phyloP scores from a whole-genome alignment of 768 basidiomycete species.

The Russula vinacea region DNA sequence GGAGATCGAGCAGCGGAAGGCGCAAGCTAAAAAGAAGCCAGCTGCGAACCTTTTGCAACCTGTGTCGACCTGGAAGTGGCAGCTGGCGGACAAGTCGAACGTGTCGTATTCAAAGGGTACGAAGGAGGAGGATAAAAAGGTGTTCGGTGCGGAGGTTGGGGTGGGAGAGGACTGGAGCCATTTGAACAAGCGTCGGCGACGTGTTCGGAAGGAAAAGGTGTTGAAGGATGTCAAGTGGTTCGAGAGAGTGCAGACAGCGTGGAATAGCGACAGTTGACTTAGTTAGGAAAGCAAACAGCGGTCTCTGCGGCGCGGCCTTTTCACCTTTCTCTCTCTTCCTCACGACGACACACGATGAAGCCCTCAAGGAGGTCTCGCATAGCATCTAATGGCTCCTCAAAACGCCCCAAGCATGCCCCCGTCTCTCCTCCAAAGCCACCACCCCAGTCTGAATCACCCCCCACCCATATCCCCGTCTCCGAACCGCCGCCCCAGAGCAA shows the following conservation, averaged over 20 bases:
- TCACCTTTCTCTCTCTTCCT: not conserved
- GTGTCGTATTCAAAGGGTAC: not conserved
- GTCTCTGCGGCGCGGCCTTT: not conserved
- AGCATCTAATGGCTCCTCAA: conserved; percentile 17
- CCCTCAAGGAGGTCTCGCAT: conserved; percentile 26
- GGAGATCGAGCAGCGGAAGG: conserved; percentile 32
- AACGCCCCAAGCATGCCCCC: conserved; percentile 21
- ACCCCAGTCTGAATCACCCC: conserved; percentile 15
- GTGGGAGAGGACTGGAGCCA: conserved; percentile 53
- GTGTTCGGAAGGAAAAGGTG: conserved; percentile 47
- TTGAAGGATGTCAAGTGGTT: conserved; percentile 42
- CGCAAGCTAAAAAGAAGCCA: conserved; percentile 34
- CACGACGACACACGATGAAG: conserved; percentile 16
- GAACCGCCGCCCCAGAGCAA: conserved; percentile 5
- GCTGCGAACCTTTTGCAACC: conserved; percentile 20
- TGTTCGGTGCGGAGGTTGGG: conserved; percentile 44
- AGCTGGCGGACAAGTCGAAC: conserved; percentile 20
- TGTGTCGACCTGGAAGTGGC: conserved; percentile 44
- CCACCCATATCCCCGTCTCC: conserved; percentile 2
- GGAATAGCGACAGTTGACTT: conserved; percentile 9
- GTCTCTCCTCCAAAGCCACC: conserved; percentile 20
- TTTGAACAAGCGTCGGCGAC: conserved; percentile 53
- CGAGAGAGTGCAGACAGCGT: conserved; percentile 37
- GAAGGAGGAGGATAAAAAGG: conserved; percentile 9
- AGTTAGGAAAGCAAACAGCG: conserved; percentile 16